Evolutionary conservation across 139 green algal genomes (phyloP), one percentile per base, ranked within the genome.

Genomic region (Volvox africanus): DNA sequence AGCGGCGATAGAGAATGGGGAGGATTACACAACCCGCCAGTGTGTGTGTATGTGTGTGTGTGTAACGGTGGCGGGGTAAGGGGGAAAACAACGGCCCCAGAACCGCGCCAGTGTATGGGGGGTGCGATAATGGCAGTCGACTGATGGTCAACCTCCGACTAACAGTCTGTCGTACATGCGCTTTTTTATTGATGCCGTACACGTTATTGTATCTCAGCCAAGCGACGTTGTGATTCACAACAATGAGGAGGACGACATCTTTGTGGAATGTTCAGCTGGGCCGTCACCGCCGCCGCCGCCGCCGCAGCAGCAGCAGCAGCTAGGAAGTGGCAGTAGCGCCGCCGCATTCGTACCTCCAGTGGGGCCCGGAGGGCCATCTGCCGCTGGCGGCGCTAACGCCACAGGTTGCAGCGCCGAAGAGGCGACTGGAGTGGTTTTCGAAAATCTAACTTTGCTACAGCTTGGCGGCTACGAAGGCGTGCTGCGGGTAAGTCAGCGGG

Each of bases 371-470:
- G 36, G 19, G 36, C 1, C 30, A 22, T 32, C 50, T 19, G 61
- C 36, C 19, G 67, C 9, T 30, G 13, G 30, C 68, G 68, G 22
- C 11, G 37, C 12, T 22, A 30, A 30, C 68, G 69, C 33, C 35
- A 65, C 11, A 3, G 2, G 24, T 28, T 36, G 69, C 0, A 61
- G 62, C 44, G 28, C n/a, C 0, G 69, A 69, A 30, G 85, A 89
- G 32, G 80, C 28, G 11, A 14, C 3, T 0, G 86, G 82, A 0
- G 87, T 93, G 73, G 71, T 88, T 19, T 32, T 93, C 24, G 91
- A 93, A 81, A 92, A 93, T 71, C 81, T 93, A 87, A 93, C 91
- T 36, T 71, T 93, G 62, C 79, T 92, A 75, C 87, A 92, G 82
- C 82, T 93, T 55, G 87, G 91, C 3, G 91, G 91, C 20, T 93